Evolutionary conservation across 371 early-diverging fungal genomes (phyloP), one percentile per base, ranked within the genome.

Genomic region (Batrachochytrium dendrobatidis): DNA sequence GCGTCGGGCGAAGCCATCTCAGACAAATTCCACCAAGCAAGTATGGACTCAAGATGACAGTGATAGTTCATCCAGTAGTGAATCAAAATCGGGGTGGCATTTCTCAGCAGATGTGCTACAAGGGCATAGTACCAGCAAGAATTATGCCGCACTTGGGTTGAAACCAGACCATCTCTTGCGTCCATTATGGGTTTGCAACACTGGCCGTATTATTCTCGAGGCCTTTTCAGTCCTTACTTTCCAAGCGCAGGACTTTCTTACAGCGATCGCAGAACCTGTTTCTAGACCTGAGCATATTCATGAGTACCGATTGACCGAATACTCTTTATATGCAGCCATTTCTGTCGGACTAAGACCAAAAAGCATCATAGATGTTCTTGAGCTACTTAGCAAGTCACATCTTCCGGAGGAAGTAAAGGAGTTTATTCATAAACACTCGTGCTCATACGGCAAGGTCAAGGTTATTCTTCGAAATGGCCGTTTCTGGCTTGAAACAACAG

Each of bases 301-400:
- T 66, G 99, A 99, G 74, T 99, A 99, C 80, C 91, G 90, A 67
- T 74, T 99, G 49, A 99, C 99, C 0, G 84, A 95, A 1, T 98
- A 96, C 70, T 98, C 98, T 7, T 77, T 99, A 2, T 99, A 99
- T 69, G 99, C 99, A 12, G 99, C 99, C 5, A 98, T 99, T 1
- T 94, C 95, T 53, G 98, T 99, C 6, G 99, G 99, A 5, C 76
- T 99, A 58, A 92, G 95, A 55, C 94, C 98, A 2, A 88, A 90
- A 53, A 90, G 92, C 67, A 99, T 99, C 56, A 86, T 99, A 52
- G 86, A 88, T 55, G 98, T 97, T 0, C 73, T 99, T 51, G 89
- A 95, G 30, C 45, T 60, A 39, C 65, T 72, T 25, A 70, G 67
- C 20, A 77, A 77, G 50, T 59, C 63, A 60, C 82, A 88, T 55